phyloP scores from a whole-genome alignment of 2,329 filamentous ascomycete species.

The Penicillium sclerotiorum region DNA sequence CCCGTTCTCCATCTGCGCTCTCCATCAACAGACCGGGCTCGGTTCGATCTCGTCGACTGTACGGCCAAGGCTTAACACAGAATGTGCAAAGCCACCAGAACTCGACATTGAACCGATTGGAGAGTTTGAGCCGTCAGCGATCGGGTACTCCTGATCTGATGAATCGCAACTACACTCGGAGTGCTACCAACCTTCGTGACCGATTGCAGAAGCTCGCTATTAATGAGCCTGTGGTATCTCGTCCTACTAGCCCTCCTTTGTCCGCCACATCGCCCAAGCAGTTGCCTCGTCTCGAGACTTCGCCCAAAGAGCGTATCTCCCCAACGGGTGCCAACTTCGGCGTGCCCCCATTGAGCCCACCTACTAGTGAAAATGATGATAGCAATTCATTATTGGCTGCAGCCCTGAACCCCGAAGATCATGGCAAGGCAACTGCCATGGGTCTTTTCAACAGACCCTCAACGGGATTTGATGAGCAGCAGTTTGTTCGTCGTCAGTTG shows the following conservation, averaged over 20 bases:
- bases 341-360: conserved; percentile 67
- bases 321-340: conserved; percentile 31
- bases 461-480: conserved; percentile 79
- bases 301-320: conserved; percentile 33
- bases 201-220: conserved; percentile 41
- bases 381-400: conserved; percentile 61
- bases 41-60: conserved; percentile 73
- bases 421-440: conserved; percentile 78
- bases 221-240: conserved; percentile 25
- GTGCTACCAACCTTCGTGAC: conserved; percentile 68
- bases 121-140: conserved; percentile 71
- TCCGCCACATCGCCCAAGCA: conserved; percentile 42
- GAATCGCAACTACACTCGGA: conserved; percentile 53
- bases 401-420: conserved; percentile 72
- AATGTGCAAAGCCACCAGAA: conserved; percentile 79
- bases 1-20: conserved; percentile 29
- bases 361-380: conserved; percentile 74
- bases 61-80: conserved; percentile 79
- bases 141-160: conserved; percentile 57
- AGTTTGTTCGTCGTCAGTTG: conserved; percentile 78
- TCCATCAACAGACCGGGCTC: conserved; percentile 63
- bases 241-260: conserved; percentile 47
- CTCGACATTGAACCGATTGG: conserved; percentile 75
- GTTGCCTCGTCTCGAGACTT: conserved; percentile 39
- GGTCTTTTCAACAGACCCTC: conserved; percentile 72